Base-by-base conservation (phyloP, 345 rosid species). In the Nasturtium officinale region DNA sequence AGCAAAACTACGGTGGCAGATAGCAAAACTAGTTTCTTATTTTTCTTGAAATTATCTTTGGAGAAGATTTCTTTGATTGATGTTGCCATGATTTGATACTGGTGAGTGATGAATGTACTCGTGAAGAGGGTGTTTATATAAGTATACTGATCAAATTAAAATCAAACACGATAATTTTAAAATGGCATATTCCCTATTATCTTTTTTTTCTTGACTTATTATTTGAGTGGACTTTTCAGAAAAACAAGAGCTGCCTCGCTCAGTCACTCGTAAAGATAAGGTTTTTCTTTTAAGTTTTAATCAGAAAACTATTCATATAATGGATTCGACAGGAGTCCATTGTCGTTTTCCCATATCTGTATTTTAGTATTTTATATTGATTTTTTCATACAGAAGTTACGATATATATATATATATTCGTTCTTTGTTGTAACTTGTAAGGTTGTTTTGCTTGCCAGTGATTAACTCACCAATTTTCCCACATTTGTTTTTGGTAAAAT, bases 61-160 rank as follows among this genome's bases (percentile, higher is more conserved):
- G 80, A 71, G 21, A 77, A 38, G 18, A 65, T 29, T 57, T 77
- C 30, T 71, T 65, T 71, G 25, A 71, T 29, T 11, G 80, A 58
- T 40, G 29, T 12, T 50, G 71, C 66, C 76, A 71, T 58, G 65
- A 56, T 67, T 75, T 48, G 62, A 50, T 23, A 63, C 66, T 59
- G 9, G 37, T 68, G 74, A 68, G 74, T 72, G 68, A 53, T 69
- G 75, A 47, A 63, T 69, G 60, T 69, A 21, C 61, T 64, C 52
- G 26, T 54, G 61, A 50, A 20, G 76, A 48, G 11, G 61, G 43
- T 64, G 67, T 65, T 65, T 71, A 76, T 75, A 64, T 64, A 61
- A 63, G 6, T 9, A 8, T 48, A 65, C 50, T 9, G 64, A 61
- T 29, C 59, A 69, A 61, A 54, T 62, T 69, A 25, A 61, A 30